Evolutionary conservation across 169 alveolate genomes (phyloP).

Genomic region (Toxoplasma gondii): DNA sequence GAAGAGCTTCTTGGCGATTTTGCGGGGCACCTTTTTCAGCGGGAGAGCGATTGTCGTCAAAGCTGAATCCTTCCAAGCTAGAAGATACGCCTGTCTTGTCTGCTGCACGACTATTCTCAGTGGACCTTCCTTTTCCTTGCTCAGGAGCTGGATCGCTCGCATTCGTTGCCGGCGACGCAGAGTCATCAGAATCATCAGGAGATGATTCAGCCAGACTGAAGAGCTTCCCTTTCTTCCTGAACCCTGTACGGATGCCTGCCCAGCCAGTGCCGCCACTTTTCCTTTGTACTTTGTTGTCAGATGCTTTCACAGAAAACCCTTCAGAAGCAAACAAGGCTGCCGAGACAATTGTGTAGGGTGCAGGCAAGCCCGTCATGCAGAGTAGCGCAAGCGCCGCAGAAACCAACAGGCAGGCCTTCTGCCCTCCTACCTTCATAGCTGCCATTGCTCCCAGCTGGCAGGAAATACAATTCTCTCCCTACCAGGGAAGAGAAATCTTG

Average conservation of each 20-base stretch:
- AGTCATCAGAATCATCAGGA: background rate
- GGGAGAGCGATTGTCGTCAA: background rate
- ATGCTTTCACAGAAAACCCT: background rate
- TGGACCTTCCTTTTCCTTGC: background rate
- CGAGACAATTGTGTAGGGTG: background rate
- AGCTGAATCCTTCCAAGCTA: background rate
- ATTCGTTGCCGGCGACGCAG: background rate
- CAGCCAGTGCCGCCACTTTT: background rate
- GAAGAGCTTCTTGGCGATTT: background rate
- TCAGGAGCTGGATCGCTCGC: background rate
- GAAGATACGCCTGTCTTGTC: background rate
- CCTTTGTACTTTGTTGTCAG: background rate
- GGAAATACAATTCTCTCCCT: too few species aligned
- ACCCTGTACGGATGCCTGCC: background rate
- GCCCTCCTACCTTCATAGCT: too few species aligned
- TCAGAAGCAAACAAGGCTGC: background rate
- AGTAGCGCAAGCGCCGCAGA: background rate
- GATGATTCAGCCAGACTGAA: background rate
- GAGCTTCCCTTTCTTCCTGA: conserved; percentile 24
- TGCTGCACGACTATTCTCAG: background rate
- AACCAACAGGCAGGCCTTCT: too few species aligned
- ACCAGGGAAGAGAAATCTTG: too few species aligned
- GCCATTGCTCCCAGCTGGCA: too few species aligned
- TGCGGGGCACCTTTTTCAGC: background rate
- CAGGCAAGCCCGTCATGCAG: background rate